phyloP scores from a whole-genome alignment of 2,329 filamentous ascomycete genomes.

The Sclerotinia borealis region DNA sequence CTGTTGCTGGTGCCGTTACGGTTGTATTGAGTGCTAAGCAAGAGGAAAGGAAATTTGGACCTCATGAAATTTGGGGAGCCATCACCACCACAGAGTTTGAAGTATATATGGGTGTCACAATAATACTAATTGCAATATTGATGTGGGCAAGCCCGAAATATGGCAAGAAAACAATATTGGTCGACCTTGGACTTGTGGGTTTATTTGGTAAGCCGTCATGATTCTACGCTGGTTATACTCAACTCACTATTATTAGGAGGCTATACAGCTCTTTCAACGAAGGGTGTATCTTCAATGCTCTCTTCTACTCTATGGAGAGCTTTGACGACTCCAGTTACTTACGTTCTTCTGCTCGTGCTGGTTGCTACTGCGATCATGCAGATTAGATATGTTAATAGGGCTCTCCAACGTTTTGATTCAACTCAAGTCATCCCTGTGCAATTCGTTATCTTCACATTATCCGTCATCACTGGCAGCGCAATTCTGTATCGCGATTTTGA shows the following conservation, averaged over 20 bases:
- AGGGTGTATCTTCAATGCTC: conserved; percentile 90
- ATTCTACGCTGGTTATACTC: neutral
- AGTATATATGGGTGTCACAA: conserved; percentile 77
- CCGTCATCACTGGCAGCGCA: conserved; percentile 89
- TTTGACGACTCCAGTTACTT: conserved; percentile 88
- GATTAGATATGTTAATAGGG: conserved; percentile 90
- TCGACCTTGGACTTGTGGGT: conserved; percentile 88
- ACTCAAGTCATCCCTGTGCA: conserved; percentile 97
- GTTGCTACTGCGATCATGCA: conserved; percentile 88
- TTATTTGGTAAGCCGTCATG: conserved; percentile 65
- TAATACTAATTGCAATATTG: conserved; percentile 64
- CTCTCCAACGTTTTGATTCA: conserved; percentile 87
- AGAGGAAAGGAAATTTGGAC: conserved; percentile 84
- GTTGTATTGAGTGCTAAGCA: conserved; percentile 88
- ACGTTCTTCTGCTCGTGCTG: conserved; percentile 73
- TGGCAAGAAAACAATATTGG: conserved; percentile 79
- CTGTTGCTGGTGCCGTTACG: conserved; percentile 80
- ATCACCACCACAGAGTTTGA: conserved; percentile 88
- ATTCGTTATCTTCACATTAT: conserved; percentile 93
- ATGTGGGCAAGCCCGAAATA: conserved; percentile 80
- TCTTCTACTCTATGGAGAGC: conserved; percentile 85
- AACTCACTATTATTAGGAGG: conserved; percentile 52
- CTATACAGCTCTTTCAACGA: conserved; percentile 94
- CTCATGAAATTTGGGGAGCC: conserved; percentile 81
- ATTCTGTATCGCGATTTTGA: conserved; percentile 94